These are phyloP conservation scores for Neurospora sp. DNA, from an alignment of 495 filamentous ascomycete genomes.

Conservation along the genomic window DNA sequence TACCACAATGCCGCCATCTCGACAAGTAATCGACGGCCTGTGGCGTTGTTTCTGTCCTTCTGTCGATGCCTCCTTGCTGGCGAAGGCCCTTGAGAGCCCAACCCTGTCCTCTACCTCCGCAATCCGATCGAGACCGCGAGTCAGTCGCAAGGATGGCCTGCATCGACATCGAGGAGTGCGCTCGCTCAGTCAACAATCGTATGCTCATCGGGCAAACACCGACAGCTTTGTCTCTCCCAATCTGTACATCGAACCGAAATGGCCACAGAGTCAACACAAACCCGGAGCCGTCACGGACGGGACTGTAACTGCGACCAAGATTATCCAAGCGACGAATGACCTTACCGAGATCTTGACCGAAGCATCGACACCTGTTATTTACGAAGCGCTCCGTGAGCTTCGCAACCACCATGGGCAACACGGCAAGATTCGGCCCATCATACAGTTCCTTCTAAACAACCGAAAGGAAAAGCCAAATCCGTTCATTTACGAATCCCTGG, in stretches of 20 bases:
- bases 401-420: conserved; percentile 8
- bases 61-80: conserved; percentile 28
- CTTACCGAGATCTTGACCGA: not conserved
- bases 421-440: conserved; percentile 25
- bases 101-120: not conserved
- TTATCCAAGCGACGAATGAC: not conserved
- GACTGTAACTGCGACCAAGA: not conserved
- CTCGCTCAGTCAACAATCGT: not conserved
- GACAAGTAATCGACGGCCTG: conserved; percentile 48
- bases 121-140: not conserved
- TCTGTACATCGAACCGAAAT: not conserved
- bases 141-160: not conserved
- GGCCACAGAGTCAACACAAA: not conserved
- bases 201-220: not conserved
- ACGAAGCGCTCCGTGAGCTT: conserved; percentile 34
- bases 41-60: conserved; percentile 61
- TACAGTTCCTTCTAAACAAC: conserved; percentile 49
- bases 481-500: conserved; percentile 61
- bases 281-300: not conserved
- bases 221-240: not conserved
- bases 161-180: not conserved
- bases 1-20: conserved; percentile 21
- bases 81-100: conserved; percentile 8
- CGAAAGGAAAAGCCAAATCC: conserved; percentile 53
- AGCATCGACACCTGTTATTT: conserved; percentile 27